Conservation (phyloP, 2,329 filamentous ascomycete genomes). For the Trichophyton simii region DNA sequence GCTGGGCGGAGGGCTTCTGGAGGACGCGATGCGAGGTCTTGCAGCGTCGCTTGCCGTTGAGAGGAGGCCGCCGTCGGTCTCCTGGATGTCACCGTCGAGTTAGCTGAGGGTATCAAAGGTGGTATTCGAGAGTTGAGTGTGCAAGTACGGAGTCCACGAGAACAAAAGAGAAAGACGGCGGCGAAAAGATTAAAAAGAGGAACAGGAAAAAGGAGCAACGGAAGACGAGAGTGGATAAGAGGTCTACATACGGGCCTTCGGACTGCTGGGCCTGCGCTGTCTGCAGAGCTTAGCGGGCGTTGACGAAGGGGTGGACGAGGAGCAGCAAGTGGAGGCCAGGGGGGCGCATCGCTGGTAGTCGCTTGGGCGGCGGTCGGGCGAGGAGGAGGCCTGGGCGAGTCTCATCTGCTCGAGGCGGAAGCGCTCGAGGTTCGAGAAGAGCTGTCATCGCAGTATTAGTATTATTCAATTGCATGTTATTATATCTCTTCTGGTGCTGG, state of each 20-base stretch:
- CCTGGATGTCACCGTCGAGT: neutral
- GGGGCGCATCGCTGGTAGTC: conserved; percentile 7
- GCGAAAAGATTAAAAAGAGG: neutral
- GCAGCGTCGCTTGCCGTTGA: conserved; percentile 3
- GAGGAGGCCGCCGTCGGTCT: neutral
- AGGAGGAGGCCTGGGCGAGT: conserved; percentile 21
- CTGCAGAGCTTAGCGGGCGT: neutral
- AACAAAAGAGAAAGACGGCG: neutral
- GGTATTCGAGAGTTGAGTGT: too few relatives aligned
- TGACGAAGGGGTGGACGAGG: conserved; percentile 3
- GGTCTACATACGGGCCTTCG: neutral
- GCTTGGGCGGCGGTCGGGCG: conserved; percentile 16
- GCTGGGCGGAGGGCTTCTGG: conserved; percentile 4
- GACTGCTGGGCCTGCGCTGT: neutral
- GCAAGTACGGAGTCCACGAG: neutral
- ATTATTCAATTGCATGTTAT: neutral
- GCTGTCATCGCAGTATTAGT: conserved; percentile 13
- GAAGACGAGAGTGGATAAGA: neutral
- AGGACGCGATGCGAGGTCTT: conserved; percentile 5
- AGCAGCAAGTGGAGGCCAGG: neutral
- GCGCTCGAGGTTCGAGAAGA: conserved; percentile 31
- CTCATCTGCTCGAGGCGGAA: conserved; percentile 23
- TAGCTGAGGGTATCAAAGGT: too few relatives aligned
- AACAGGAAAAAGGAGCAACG: neutral
- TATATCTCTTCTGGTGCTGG: neutral